These are phyloP conservation scores for Chrysochromulina tobinii DNA, from an alignment of 78 protist genomes.

Conservation along the genomic window DNA sequence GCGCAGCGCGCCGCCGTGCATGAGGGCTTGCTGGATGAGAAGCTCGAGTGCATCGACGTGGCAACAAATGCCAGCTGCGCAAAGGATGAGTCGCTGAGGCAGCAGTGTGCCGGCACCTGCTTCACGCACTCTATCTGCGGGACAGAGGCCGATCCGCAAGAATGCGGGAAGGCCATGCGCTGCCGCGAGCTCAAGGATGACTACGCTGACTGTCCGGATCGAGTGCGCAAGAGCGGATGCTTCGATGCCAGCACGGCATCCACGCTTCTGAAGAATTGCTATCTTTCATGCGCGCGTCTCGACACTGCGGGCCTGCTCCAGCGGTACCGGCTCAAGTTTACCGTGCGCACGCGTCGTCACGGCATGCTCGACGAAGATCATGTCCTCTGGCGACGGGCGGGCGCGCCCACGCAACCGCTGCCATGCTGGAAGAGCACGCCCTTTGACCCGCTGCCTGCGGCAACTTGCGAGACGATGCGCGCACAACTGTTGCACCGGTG, in stretches of 20 bases:
- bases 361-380: neutral
- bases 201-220: neutral
- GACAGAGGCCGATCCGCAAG: neutral
- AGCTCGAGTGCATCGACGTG: neutral
- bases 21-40: neutral
- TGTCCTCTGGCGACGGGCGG: too few relatives aligned
- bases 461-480: neutral
- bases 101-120: neutral
- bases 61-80: neutral
- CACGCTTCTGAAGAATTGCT: neutral
- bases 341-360: neutral
- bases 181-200: slow-evolving; percentile 17
- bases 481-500: neutral
- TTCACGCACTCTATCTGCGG: neutral
- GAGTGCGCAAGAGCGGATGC: neutral
- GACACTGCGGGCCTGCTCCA: neutral
- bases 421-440: neutral
- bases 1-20: slow-evolving; percentile 12
- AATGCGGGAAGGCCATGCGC: neutral
- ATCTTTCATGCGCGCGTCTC: neutral
- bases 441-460: neutral
- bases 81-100: neutral
- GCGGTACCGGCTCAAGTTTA: neutral
- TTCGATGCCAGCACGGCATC: too few relatives aligned
- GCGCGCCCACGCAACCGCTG: neutral